phyloP scores from a whole-genome alignment of 2,329 filamentous ascomycete species.

The Cercospora nicotianae region DNA sequence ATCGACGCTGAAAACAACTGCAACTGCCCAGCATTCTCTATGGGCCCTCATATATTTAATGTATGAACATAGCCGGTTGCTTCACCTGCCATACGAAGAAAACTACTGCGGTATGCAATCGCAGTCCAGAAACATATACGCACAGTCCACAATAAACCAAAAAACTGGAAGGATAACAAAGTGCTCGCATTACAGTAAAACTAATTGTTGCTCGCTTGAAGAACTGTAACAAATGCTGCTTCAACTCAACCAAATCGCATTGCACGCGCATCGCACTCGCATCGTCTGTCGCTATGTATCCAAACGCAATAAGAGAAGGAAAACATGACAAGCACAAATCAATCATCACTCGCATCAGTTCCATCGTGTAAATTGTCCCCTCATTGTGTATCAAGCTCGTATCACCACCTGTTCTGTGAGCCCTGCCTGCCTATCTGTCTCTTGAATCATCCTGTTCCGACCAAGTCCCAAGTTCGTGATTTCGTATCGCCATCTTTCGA shows the following conservation, averaged over 20 bases:
- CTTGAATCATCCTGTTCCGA: too few species aligned
- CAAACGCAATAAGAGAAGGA: neutral
- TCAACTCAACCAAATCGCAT: neutral
- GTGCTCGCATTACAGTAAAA: neutral
- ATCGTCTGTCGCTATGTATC: neutral
- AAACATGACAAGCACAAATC: neutral
- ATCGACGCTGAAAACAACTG: neutral
- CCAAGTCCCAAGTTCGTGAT: too few species aligned
- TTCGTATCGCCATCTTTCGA: too few species aligned
- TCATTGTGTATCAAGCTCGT: too few species aligned
- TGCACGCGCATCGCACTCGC: too few species aligned
- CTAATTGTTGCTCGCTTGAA: neutral
- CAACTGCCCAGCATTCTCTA: neutral
- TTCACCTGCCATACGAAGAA: too few species aligned
- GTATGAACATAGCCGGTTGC: neutral
- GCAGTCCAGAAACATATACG: neutral
- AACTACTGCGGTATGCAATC: too few species aligned
- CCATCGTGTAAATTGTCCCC: neutral
- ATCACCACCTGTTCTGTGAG: too few species aligned
- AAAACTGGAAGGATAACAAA: neutral
- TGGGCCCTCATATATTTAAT: neutral
- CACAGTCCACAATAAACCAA: neutral
- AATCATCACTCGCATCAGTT: neutral
- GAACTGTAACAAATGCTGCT: neutral
- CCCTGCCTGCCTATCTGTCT: too few species aligned